Evolutionary conservation across 495 filamentous ascomycete genomes (phyloP), one percentile per base, ranked within the genome.

Genomic region (Xylaria longipes): DNA sequence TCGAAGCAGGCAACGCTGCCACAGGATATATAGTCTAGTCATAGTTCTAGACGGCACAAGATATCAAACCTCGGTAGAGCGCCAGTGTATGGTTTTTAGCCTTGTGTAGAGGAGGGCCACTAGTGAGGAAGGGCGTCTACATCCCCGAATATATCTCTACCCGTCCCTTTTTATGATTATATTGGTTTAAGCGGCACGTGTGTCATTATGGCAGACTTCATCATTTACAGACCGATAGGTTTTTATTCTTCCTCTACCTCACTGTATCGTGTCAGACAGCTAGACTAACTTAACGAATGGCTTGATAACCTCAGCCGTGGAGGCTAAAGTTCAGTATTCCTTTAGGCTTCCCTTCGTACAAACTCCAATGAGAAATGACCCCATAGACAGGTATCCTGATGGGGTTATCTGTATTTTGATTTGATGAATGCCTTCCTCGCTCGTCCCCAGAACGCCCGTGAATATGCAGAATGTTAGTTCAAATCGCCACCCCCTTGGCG

Each of bases 401-500:
- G 4, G 4, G 22, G 5, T 60, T 35, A 5, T 15, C 33, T 12
- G 12, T 41, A 39, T 62, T 48, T 45, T 31, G 11, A 64, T 27
- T 1, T 31, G 62, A 64, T 27, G 22, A 65, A 65, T 65, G 62
- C 62, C 27, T 62, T 35, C 31, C 37, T 62, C 37, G 31, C 33
- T 60, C 43, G 22, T 37, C 25, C 62, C 62, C 11, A 22, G 14
- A 65, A 65, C 62, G 62, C 62, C 62, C 25, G 15, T 46, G 14
- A 25, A 65, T 62, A 62, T 65, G 62, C 62, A 65, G 27, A 46
- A 65, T 58, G 14, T 58, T 17, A 31, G 29, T 58, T 58, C 57
- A 60, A 60, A 35, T 60, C 57, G 33, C 33, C 17, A n/a, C 29
- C 29, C 17, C 54, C 22, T 27, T 52, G 22, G 48, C 22, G 48